Percentiles rank a stretch among this genome's conserved stretches.
These are phyloP conservation scores for Novymonas esmeraldas DNA, from an alignment of 208 protist genomes.

Conservation along the genomic window DNA sequence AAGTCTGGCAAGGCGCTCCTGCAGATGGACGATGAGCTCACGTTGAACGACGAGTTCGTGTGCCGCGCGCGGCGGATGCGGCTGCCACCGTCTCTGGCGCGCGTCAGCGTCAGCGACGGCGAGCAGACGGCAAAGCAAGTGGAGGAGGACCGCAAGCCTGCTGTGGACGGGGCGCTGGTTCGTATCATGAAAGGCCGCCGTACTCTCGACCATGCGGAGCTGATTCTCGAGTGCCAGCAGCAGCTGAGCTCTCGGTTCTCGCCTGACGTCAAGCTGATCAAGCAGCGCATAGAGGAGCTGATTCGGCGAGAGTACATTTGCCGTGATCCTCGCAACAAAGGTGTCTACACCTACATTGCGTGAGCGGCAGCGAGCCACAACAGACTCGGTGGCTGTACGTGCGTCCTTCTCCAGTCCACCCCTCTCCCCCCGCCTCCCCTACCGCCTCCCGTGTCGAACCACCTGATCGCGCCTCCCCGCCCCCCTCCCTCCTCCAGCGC, in stretches of 20 bases:
- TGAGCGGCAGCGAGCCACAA: constrained; percentile 21
- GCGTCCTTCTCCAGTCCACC: background rate
- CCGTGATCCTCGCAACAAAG: constrained; percentile 52
- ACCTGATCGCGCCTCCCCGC: no score
- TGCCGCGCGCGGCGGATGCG: constrained; percentile 55
- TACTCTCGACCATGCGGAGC: constrained; percentile 62
- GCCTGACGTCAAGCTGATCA: constrained; percentile 77
- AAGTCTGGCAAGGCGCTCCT: constrained; percentile 36
- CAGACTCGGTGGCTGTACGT: background rate
- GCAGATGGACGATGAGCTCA: constrained; percentile 39
- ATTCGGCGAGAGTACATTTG: constrained; percentile 83
- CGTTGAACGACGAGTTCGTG: constrained; percentile 71
- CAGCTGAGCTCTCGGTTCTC: constrained; percentile 68
- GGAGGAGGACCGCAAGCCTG: constrained; percentile 74
- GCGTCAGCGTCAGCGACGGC: constrained; percentile 41
- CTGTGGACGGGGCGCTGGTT: constrained; percentile 82
- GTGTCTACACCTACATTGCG: constrained; percentile 78
- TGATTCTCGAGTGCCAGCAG: constrained; percentile 75
- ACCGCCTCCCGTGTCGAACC: no score
- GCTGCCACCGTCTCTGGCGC: constrained; percentile 47
- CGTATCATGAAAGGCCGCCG: constrained; percentile 88
- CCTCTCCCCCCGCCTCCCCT: no score
- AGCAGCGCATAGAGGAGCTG: constrained; percentile 88
- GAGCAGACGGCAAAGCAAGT: constrained; percentile 58
- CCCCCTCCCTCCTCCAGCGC: no score